Evolutionary conservation across 805 yeast genomes (phyloP).

Genomic region (Wickerhamiella cacticola): DNA sequence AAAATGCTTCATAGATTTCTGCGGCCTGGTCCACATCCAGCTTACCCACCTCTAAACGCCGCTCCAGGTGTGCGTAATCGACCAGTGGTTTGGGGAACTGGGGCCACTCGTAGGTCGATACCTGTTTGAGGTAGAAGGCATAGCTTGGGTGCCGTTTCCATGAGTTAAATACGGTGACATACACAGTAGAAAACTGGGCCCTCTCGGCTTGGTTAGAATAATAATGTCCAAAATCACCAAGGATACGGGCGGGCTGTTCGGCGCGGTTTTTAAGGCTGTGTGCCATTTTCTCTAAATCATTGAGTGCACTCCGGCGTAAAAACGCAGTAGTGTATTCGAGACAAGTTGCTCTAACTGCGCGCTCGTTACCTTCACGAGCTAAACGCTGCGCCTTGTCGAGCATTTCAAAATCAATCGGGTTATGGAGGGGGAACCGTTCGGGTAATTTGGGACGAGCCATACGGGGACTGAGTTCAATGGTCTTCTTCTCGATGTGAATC

Average conservation of each 20-base stretch:
- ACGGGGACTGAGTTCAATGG: constrained; percentile 24
- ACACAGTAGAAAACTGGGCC: constrained; percentile 19
- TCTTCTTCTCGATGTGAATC: constrained; percentile 39
- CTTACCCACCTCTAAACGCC: constrained; percentile 9
- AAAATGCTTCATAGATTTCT: constrained; percentile 20
- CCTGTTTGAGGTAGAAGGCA: constrained; percentile 18
- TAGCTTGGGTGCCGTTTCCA: constrained; percentile 26
- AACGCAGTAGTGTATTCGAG: constrained; percentile 8
- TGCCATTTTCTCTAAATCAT: constrained; percentile 12
- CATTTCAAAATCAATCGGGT: constrained; percentile 9
- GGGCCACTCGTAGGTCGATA: constrained; percentile 5
- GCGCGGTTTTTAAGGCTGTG: constrained; percentile 1
- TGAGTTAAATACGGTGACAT: constrained; percentile 24
- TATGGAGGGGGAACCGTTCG: constrained; percentile 12
- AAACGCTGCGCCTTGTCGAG: background rate
- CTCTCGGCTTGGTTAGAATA: constrained; percentile 24
- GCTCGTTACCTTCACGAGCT: constrained; percentile 12
- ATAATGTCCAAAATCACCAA: constrained; percentile 27
- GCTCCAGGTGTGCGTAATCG: constrained; percentile 17
- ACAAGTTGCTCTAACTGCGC: constrained; percentile 10
- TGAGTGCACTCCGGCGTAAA: constrained; percentile 11
- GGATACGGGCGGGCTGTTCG: constrained; percentile 7
- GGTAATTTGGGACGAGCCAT: constrained; percentile 10
- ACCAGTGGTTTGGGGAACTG: constrained; percentile 21
- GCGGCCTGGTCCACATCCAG: constrained; percentile 23